Percentiles rank a stretch among this genome's conserved stretches.
Evolutionary conservation across 495 filamentous ascomycete genomes (phyloP).

Genomic region (Penicillium parvum): DNA sequence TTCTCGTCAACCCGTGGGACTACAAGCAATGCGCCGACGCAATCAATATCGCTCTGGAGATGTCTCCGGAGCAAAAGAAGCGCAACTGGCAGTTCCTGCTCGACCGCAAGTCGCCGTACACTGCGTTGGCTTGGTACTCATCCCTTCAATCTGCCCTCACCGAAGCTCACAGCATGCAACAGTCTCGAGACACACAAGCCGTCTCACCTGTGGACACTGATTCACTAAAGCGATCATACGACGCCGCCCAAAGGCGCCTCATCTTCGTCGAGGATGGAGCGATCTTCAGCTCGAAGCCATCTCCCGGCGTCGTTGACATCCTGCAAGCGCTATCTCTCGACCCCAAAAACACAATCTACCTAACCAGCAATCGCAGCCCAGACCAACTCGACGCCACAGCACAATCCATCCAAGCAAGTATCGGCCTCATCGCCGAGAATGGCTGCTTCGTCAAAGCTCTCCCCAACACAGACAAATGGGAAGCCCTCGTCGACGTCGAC

Average conservation of each 20-base stretch:
- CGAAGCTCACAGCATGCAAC: constrained; percentile 63
- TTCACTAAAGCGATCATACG: constrained; percentile 57
- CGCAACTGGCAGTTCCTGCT: constrained; percentile 68
- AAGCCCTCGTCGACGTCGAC: constrained; percentile 59
- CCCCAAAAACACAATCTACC: constrained; percentile 69
- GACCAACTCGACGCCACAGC: constrained; percentile 72
- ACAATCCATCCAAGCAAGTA: constrained; percentile 51
- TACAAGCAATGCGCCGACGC: constrained; percentile 74
- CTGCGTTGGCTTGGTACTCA: constrained; percentile 69
- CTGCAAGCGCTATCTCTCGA: constrained; percentile 65
- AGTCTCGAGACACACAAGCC: constrained; percentile 62
- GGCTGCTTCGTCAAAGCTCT: constrained; percentile 69
- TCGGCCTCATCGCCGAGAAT: constrained; percentile 86
- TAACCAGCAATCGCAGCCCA: constrained; percentile 74
- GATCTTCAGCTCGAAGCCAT: constrained; percentile 62
- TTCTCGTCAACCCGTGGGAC: constrained; percentile 89
- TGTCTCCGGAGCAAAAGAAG: constrained; percentile 64
- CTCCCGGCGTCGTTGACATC: constrained; percentile 60
- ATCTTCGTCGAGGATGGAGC: constrained; percentile 84
- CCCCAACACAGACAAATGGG: constrained; percentile 55
- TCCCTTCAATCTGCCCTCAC: constrained; percentile 56
- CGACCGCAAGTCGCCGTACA: constrained; percentile 63
- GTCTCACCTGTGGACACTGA: constrained; percentile 66
- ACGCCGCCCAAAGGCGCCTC: constrained; percentile 52
- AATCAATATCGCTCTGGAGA: constrained; percentile 70